Percentiles rank a stretch among this genome's conserved stretches.
Evolutionary conservation across 352 stramenopile species (phyloP).

Genomic region (Phytophthora palmivora): DNA sequence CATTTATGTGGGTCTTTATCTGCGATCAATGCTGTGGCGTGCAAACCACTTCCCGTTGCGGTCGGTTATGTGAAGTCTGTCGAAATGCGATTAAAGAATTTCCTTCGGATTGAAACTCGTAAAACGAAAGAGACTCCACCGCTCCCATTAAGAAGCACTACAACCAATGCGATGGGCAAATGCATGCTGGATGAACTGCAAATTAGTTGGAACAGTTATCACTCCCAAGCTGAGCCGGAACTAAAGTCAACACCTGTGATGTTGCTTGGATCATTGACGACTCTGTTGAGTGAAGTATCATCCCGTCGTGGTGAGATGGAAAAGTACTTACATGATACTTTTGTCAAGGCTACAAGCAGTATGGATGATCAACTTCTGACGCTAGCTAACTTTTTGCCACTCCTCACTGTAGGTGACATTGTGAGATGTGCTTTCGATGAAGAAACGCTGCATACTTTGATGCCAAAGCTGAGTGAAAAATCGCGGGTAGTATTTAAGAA

Average conservation of each 20-base stretch:
- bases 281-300: constrained; percentile 27
- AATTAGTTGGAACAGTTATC: constrained; percentile 50
- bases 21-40: constrained; percentile 3
- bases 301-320: constrained; percentile 21
- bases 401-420: constrained; percentile 46
- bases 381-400: constrained; percentile 31
- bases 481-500: constrained; percentile 29
- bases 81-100: constrained; percentile 23
- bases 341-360: constrained; percentile 11
- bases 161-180: constrained; percentile 36
- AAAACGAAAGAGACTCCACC: constrained; percentile 1
- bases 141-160: constrained; percentile 32
- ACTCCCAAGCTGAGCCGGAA: constrained; percentile 20
- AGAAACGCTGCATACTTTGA: constrained; percentile 37
- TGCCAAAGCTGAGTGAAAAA: constrained; percentile 29
- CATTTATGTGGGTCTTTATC: not conserved
- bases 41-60: constrained; percentile 17
- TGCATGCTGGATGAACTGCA: constrained; percentile 50
- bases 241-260: constrained; percentile 3
- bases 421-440: constrained; percentile 47
- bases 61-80: constrained; percentile 25
- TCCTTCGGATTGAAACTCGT: constrained; percentile 8
- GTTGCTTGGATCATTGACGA: constrained; percentile 17
- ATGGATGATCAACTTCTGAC: constrained; percentile 24
- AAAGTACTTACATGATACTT: constrained; percentile 19